A percentile compares a stretch with the other conserved stretches of the same genome.
phyloP scores from a whole-genome alignment of 1,284 basidiomycete species.

The Albatrellus sp. region DNA sequence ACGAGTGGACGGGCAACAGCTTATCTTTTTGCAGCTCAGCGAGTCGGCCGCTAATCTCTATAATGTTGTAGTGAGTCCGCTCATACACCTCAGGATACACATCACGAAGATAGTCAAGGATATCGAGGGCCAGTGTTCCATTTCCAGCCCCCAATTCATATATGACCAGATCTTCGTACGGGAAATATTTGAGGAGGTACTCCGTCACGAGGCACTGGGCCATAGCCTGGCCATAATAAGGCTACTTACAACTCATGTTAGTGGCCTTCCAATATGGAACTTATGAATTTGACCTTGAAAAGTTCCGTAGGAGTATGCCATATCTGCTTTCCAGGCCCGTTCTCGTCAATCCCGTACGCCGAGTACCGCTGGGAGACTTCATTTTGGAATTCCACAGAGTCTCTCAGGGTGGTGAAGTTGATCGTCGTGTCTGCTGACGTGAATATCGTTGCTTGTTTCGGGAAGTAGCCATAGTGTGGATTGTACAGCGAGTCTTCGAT shows the following conservation, averaged over 20 bases:
- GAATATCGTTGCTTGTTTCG: constrained; percentile 83
- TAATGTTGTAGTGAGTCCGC: constrained; percentile 81
- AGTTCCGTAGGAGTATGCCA: constrained; percentile 99
- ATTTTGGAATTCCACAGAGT: constrained; percentile 71
- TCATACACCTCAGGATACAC: constrained; percentile 87
- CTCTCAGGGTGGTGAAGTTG: constrained; percentile 59
- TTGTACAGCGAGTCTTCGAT: constrained; percentile 98
- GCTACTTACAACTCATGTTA: constrained; percentile 34
- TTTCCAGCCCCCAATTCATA: constrained; percentile 99
- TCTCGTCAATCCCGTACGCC: constrained; percentile 49
- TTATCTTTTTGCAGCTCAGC: constrained; percentile 61
- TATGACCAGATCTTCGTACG: constrained; percentile 89
- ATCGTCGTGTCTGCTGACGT: constrained; percentile 50
- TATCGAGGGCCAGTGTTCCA: constrained; percentile 84
- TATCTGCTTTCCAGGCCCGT: constrained; percentile 78
- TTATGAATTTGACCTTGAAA: constrained; percentile 65
- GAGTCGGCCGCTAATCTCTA: constrained; percentile 83
- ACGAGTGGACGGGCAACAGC: constrained; percentile 41
- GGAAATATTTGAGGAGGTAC: constrained; percentile 90
- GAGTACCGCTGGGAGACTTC: constrained; percentile 69
- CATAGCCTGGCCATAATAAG: constrained; percentile 88
- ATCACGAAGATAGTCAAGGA: constrained; percentile 71
- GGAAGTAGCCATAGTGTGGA: constrained; percentile 95
- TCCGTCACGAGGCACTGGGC: constrained; percentile 82
- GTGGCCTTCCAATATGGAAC: constrained; percentile 2